Evolutionary conservation across 1,284 basidiomycete species (phyloP), one percentile per base, ranked within the genome.

Genomic region (Grifola frondosa): DNA sequence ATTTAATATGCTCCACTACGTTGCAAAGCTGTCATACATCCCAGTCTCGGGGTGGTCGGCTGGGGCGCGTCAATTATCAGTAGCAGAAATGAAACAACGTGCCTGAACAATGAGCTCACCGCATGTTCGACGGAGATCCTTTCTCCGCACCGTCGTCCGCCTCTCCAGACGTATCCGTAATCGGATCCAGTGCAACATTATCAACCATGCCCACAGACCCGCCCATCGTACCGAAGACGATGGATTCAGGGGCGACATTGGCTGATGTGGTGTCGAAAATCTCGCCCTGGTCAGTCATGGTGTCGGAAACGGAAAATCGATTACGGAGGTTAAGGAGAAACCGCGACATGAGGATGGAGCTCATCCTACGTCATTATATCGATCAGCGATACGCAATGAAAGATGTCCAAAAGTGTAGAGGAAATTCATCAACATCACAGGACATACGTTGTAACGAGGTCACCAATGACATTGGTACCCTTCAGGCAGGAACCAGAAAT

Each of bases 251-350:
- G 5, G 4, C 11, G n/a, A n/a, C n/a, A n/a, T 22, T 10, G 33
- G 13, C 7, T 20, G 17, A 10, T 10, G 19, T 15, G 30, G 25
- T 8, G 24, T 28, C 8, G n/a, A 6, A 20, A n/a, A 30, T 30
- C 16, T 9, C 9, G 30, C n/a, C 20, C 19, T 31, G 15, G 9
- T 7, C 2, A 23, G n/a, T 7, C 30, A 19, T 10, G 15, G 11
- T 31, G 23, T 28, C 9, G 15, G 46, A 52, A 39, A 19, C 23
- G 24, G 7, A 46, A 2, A 4, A 44, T 40, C 1, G 49, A 42
- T 48, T 40, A 10, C 51, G 48, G 22, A 53, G 51, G 46, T 53
- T 53, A 26, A 53, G 43, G 12, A 53, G 43, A 46, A 53, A 53
- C 31, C 51, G 51, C 21, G 48, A 41, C 51, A 53, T 53, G 21